Base-by-base conservation (phyloP, 371 early-diverging fungal genomes). In the Mortierella sp. region DNA sequence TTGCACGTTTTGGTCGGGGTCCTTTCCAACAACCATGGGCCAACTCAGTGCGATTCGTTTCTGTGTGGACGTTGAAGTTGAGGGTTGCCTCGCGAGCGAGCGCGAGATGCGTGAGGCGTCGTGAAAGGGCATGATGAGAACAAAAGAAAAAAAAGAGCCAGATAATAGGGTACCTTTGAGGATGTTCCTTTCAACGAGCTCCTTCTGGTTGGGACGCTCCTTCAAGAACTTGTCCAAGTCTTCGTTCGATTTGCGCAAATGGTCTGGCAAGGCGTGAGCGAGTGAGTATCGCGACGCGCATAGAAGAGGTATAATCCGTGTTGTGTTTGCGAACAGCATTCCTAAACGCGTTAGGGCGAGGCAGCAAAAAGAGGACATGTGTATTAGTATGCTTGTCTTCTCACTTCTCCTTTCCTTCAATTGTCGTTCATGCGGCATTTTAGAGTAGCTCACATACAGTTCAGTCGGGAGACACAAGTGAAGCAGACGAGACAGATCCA, bases 171-270 rank as follows among this genome's bases (percentile, higher is more conserved):
- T 90, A 91, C 93, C 91, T 89, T 91, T 92, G 74, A 96, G 86
- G 76, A 96, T 95, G 80, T 94, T 93, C 87, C 89, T 91, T 53
- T 92, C 91, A 24, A 95, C 91, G 31, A 96, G 90, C 48, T 93
- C 94, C 72, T 91, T 91, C 43, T 90, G 88, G 53, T 91, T 91
- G 74, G 93, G 92, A 69, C 95, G 89, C 34, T 91, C 89, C 71
- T 93, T 85, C 71, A 95, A 82, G 72, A 91, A 90, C 78, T 87
- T 90, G 69, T 92, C 92, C 69, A 93, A 71, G 0, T 77, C 83
- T 53, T 82, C 82, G 79, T 82, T 78, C 13, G 83, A 79, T 76
- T 75, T 75, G 54, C 83, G 83, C 76, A 76, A 16, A 21, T 79
- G 61, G n/a, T 82, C 76, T 19, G 31, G 21, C 16, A 40, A 40